These are phyloP conservation scores for Ceratocystis alfenasii DNA, from an alignment of 2,329 filamentous ascomycete genomes.

Conservation along the genomic window DNA sequence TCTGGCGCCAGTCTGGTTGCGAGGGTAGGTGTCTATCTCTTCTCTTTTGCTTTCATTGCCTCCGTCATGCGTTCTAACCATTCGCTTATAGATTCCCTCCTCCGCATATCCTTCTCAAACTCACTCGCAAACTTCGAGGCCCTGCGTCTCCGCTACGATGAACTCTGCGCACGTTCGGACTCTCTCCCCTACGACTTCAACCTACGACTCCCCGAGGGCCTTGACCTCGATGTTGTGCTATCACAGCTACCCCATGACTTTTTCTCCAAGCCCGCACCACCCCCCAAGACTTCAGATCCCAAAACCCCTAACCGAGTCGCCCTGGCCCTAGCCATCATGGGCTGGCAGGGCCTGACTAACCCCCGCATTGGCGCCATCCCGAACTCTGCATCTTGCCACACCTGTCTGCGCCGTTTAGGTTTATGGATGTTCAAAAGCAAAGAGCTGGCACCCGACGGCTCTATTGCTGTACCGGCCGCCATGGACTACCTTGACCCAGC, in stretches of 20 bases:
- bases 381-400: constrained; percentile 66
- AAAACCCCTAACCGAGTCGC: constrained; percentile 43
- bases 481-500: constrained; percentile 58
- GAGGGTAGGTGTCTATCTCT: constrained; percentile 46
- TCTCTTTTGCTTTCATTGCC: not conserved
- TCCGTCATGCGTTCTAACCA: not conserved
- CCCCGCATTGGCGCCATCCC: constrained; percentile 47
- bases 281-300: constrained; percentile 27
- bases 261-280: constrained; percentile 37
- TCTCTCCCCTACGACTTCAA: constrained; percentile 53
- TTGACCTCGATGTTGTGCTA: constrained; percentile 42
- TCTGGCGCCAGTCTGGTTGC: constrained; percentile 81
- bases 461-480: constrained; percentile 45
- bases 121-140: constrained; percentile 44
- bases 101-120: constrained; percentile 53
- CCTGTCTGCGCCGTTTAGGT: constrained; percentile 77
- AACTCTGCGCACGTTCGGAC: constrained; percentile 41
- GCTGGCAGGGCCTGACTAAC: constrained; percentile 59
- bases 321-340: constrained; percentile 56
- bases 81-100: constrained; percentile 39
- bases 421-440: constrained; percentile 88
- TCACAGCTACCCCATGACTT: constrained; percentile 43
- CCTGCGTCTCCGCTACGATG: constrained; percentile 53
- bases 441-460: constrained; percentile 44
- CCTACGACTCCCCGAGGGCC: constrained; percentile 41